Percentiles rank a stretch among this genome's conserved stretches.
phyloP scores from a whole-genome alignment of 2,329 filamentous ascomycete species.

The Keithomyces neogunnii region DNA sequence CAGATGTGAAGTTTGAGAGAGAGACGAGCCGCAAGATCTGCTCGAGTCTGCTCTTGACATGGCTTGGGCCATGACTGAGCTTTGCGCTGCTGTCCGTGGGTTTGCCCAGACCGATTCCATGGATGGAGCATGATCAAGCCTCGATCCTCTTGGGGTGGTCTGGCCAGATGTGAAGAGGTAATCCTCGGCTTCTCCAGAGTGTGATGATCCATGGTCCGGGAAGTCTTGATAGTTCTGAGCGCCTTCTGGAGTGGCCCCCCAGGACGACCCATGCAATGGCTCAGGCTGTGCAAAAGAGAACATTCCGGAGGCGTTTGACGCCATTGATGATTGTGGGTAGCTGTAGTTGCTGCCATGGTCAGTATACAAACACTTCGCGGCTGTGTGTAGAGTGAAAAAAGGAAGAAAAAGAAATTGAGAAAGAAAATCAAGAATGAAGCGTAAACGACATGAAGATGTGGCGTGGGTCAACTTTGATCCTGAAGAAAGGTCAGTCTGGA shows the following conservation, averaged over 20 bases:
- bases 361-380: slow-evolving; percentile 43
- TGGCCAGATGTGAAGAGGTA: slow-evolving; percentile 46
- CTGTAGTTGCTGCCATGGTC: slow-evolving; percentile 50
- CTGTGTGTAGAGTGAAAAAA: not conserved
- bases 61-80: slow-evolving; percentile 24
- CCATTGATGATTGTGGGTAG: slow-evolving; percentile 43
- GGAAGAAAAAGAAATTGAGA: slow-evolving; percentile 2
- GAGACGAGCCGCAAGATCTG: slow-evolving; percentile 33
- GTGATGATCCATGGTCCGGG: slow-evolving; percentile 40
- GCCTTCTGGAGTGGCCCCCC: slow-evolving; percentile 49
- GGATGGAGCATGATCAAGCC: slow-evolving; percentile 36
- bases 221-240: slow-evolving; percentile 51
- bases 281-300: slow-evolving; percentile 53
- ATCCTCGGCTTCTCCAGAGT: slow-evolving; percentile 46
- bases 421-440: slow-evolving; percentile 10
- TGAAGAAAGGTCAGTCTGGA: slow-evolving; percentile 23
- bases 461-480: slow-evolving; percentile 50
- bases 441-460: slow-evolving; percentile 23
- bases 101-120: slow-evolving; percentile 42
- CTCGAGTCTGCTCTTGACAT: slow-evolving; percentile 31
- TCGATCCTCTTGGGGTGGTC: slow-evolving; percentile 41
- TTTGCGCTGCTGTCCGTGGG: slow-evolving; percentile 24
- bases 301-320: slow-evolving; percentile 39
- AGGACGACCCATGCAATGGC: slow-evolving; percentile 46
- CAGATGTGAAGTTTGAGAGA: slow-evolving; percentile 42